phyloP scores from a whole-genome alignment of 805 yeast species.

The Candida takata region DNA sequence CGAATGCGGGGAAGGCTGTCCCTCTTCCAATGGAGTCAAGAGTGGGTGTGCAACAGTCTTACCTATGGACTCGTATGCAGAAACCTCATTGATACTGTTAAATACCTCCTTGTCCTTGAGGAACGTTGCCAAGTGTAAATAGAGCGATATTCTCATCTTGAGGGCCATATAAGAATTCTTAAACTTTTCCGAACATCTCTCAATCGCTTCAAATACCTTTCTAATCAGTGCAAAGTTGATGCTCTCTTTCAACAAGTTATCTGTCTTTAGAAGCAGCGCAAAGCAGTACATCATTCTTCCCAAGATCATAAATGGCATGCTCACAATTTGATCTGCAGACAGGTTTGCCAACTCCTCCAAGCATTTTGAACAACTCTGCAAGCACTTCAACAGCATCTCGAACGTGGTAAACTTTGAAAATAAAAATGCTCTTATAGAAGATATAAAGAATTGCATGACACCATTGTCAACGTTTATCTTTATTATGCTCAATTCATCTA shows the following conservation, averaged over 20 bases:
- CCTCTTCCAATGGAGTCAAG: too few relatives aligned
- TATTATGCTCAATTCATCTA: constrained; percentile 8
- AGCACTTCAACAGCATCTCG: constrained; percentile 16
- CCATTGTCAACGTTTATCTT: constrained; percentile 7
- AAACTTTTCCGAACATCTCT: constrained; percentile 11
- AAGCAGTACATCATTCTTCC: constrained; percentile 24
- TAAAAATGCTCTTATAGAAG: constrained; percentile 22
- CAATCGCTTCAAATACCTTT: constrained; percentile 12
- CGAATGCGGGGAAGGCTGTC: too few relatives aligned
- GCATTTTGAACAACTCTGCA: constrained; percentile 17
- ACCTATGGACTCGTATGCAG: constrained; percentile 10
- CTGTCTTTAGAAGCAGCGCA: constrained; percentile 21
- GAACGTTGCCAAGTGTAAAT: constrained; percentile 24
- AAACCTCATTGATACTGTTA: constrained; percentile 13
- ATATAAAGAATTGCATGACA: constrained; percentile 15
- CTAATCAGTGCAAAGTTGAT: constrained; percentile 13
- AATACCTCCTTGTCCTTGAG: constrained; percentile 22
- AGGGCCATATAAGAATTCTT: constrained; percentile 16
- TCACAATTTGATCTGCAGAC: constrained; percentile 11
- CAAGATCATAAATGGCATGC: constrained; percentile 18
- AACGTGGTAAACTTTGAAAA: constrained; percentile 16
- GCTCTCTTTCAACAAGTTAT: constrained; percentile 16
- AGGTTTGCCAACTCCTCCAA: constrained; percentile 13
- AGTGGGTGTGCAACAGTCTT: constrained; percentile 6
- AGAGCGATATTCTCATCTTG: constrained; percentile 19